A percentile compares a stretch with the other conserved stretches of the same genome.
Evolutionary conservation across 345 rosid species (phyloP).

Genomic region (Arabis hirsuta): DNA sequence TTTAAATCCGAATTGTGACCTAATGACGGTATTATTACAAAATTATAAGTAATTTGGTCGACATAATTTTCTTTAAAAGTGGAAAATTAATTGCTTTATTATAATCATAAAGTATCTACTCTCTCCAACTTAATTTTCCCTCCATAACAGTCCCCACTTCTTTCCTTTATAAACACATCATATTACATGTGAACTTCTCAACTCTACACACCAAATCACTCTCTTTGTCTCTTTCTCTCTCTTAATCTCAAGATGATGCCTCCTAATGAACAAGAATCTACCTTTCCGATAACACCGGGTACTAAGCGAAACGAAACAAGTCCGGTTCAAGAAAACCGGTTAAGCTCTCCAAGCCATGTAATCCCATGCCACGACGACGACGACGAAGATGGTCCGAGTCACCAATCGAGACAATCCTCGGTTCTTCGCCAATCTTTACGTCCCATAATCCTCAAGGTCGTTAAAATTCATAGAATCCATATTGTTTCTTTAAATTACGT

Average conservation of each 20-base stretch:
- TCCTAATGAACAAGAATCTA: slow-evolving; percentile 54
- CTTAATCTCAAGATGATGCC: slow-evolving; percentile 62
- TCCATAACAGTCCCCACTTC: slow-evolving; percentile 39
- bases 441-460: slow-evolving; percentile 79
- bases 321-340: slow-evolving; percentile 57
- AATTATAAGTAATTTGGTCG: background rate
- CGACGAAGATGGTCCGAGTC: slow-evolving; percentile 34
- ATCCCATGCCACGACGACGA: slow-evolving; percentile 48
- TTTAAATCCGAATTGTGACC: too few relatives aligned
- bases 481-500: background rate
- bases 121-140: slow-evolving; percentile 28
- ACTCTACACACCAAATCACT: slow-evolving; percentile 39
- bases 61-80: background rate
- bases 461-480: background rate
- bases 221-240: background rate
- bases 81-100: slow-evolving; percentile 10
- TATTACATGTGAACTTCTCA: slow-evolving; percentile 42
- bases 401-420: slow-evolving; percentile 49
- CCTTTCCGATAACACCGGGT: slow-evolving; percentile 31
- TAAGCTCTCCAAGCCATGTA: slow-evolving; percentile 48
- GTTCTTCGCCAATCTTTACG: slow-evolving; percentile 56
- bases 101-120: slow-evolving; percentile 25
- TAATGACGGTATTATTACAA: too few relatives aligned
- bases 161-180: slow-evolving; percentile 41
- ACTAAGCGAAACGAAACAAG: slow-evolving; percentile 47